Evolutionary conservation across 768 basidiomycete species (phyloP), one percentile per base, ranked within the genome.

Genomic region (Asterophora lycoperdoides): DNA sequence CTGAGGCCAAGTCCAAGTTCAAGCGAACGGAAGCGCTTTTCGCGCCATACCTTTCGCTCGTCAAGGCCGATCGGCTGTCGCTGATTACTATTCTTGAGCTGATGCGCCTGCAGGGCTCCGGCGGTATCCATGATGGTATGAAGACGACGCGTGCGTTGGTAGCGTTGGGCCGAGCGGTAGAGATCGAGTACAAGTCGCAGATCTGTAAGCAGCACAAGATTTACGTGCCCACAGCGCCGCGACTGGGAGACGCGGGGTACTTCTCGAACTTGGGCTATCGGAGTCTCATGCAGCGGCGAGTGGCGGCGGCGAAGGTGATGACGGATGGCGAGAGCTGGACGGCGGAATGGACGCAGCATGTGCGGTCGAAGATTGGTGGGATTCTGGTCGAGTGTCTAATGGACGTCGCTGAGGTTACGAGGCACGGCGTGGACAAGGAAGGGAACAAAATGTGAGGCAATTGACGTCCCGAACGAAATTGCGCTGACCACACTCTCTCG

Each of bases 1-100:
- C 67, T 8, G 80, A 79, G 11, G 55, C 67, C 8, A 80, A 79
- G 53, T 46, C 39, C 30, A 26, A 49, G 10, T 37, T 10, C 19
- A 40, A 11, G 49, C 11, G 13, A 39, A 36, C 30, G 17, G 42
- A 28, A 2, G 49, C 44, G 7, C 48, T 59, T 0, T 62, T 93
- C 18, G 71, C 75, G 3, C 87, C 89, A 7, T 94, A 91, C 70
- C 71, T 96, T 14, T 70, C 75, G 4, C 78, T 94, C 2, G 73
- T 97, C 19, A 77, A 81, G 14, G 74, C 88, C 0, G 82, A 89
- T 44, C 87, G 84, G 52, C 76, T 97, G 6, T 93, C 92, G 0
- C 72, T 95, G 14, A 82, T 98, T 59, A 88, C 89, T 8, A 92
- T 97, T 57, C 75, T 93, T 32, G 93, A 96, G 63, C 64, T 92